Percentiles rank a stretch among this genome's conserved stretches.
phyloP scores from a whole-genome alignment of 1,284 basidiomycete genomes.

The Rhizoctonia solani region DNA sequence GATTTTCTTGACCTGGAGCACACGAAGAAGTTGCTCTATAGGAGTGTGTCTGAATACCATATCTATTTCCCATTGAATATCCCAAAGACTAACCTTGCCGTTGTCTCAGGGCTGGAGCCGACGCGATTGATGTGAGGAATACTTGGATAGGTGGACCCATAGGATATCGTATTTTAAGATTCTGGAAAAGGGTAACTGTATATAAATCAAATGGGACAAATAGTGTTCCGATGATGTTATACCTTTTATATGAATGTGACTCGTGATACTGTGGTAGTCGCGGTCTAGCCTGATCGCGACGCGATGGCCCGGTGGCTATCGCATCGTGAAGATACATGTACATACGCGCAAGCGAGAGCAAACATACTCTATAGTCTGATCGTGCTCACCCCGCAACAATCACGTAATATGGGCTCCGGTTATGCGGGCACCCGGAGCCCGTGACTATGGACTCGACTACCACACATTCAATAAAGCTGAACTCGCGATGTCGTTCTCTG shows the following conservation, averaged over 20 bases:
- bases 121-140: slow-evolving; percentile 83
- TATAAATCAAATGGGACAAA: too few relatives aligned
- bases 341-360: not conserved
- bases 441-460: too few relatives aligned
- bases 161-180: not conserved
- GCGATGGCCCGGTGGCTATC: not conserved
- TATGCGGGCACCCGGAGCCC: too few relatives aligned
- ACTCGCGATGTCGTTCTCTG: slow-evolving; percentile 50
- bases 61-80: not conserved
- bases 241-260: too few relatives aligned
- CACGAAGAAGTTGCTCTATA: slow-evolving; percentile 57
- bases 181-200: not conserved
- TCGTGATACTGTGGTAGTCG: not conserved
- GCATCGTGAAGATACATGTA: not conserved
- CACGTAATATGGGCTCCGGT: too few relatives aligned
- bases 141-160: slow-evolving; percentile 68
- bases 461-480: too few relatives aligned
- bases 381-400: too few relatives aligned
- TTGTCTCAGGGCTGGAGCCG: slow-evolving; percentile 62
- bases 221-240: too few relatives aligned
- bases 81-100: slow-evolving; percentile 60
- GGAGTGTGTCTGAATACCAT: slow-evolving; percentile 1
- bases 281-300: not conserved
- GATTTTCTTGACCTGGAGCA: slow-evolving; percentile 80
- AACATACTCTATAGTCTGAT: not conserved